Percentiles rank a stretch among this genome's conserved stretches.
Conservation (phyloP, 805 yeast genomes). For the Maudiozyma saulgeensis region DNA sequence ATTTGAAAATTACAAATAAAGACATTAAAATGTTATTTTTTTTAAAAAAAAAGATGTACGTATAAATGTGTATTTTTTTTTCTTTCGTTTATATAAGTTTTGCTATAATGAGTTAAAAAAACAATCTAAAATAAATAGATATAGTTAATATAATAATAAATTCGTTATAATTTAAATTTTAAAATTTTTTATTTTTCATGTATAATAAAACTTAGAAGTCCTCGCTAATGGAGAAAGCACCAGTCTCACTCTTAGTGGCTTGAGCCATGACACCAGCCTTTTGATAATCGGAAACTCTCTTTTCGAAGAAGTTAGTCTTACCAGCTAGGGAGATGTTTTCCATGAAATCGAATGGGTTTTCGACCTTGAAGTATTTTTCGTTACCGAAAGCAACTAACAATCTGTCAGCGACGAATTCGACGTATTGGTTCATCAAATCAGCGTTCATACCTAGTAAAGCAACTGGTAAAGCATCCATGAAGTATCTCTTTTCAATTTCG, state of each 20-base stretch:
- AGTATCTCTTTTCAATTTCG: conserved; percentile 83
- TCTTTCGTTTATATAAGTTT: background rate
- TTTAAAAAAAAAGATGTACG: background rate
- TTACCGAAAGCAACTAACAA: conserved; percentile 84
- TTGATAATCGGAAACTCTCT: conserved; percentile 97
- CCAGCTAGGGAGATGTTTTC: conserved; percentile 97
- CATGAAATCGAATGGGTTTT: conserved; percentile 97
- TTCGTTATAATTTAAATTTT: background rate
- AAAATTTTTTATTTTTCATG: background rate
- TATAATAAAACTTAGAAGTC: conserved; percentile 54
- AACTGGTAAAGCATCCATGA: conserved; percentile 91
- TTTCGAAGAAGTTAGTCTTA: conserved; percentile 97
- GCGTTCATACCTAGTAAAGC: conserved; percentile 92
- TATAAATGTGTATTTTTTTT: background rate
- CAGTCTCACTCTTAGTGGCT: conserved; percentile 42
- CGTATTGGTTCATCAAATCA: conserved; percentile 92
- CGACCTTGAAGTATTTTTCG: conserved; percentile 74
- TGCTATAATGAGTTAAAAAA: background rate
- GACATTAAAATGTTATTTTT: background rate
- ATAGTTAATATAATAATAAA: background rate
- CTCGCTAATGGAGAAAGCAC: conserved; percentile 79
- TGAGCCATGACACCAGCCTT: conserved; percentile 98
- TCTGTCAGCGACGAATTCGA: conserved; percentile 96
- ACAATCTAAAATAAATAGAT: background rate
- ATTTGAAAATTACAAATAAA: background rate